These are phyloP conservation scores for Kockovaella imperatae DNA, from an alignment of 768 basidiomycete genomes.

Conservation along the genomic window DNA sequence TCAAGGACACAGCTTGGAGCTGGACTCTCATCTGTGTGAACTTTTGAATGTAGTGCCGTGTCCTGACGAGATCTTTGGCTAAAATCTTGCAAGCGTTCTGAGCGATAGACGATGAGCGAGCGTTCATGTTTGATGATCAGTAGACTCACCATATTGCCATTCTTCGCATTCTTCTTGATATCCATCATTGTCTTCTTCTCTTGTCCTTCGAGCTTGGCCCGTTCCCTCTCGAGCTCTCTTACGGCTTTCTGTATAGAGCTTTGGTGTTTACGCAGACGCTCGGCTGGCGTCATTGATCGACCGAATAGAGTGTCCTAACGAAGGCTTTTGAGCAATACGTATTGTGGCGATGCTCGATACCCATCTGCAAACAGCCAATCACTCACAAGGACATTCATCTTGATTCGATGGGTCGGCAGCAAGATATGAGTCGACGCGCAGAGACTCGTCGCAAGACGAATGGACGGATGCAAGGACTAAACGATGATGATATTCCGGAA, in stretches of 20 bases:
- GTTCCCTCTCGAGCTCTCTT: conserved; percentile 93
- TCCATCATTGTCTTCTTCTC: conserved; percentile 95
- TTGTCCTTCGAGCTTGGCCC: conserved; percentile 75
- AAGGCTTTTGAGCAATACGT: conserved; percentile 1
- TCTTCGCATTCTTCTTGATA: conserved; percentile 93
- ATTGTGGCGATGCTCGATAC: too few species aligned
- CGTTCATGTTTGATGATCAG: neutral
- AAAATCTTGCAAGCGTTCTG: conserved; percentile 99
- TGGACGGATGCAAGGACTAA: too few species aligned
- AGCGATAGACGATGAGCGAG: neutral
- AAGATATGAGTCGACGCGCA: too few species aligned
- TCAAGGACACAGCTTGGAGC: conserved; percentile 84
- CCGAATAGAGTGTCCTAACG: conserved; percentile 91
- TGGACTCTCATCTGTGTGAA: conserved; percentile 99
- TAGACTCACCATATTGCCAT: conserved; percentile 73
- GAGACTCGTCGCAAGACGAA: too few species aligned
- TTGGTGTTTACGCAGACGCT: conserved; percentile 93
- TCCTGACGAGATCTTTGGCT: conserved; percentile 97
- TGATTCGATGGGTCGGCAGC: too few species aligned
- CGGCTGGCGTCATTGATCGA: conserved; percentile 86
- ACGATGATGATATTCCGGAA: too few species aligned
- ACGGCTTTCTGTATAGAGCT: conserved; percentile 92
- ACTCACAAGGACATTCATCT: conserved; percentile 49
- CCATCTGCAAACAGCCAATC: too few species aligned
- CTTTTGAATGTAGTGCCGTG: conserved; percentile 89